Evolutionary conservation across 139 green algal species (phyloP).

Genomic region (Volvox africanus): DNA sequence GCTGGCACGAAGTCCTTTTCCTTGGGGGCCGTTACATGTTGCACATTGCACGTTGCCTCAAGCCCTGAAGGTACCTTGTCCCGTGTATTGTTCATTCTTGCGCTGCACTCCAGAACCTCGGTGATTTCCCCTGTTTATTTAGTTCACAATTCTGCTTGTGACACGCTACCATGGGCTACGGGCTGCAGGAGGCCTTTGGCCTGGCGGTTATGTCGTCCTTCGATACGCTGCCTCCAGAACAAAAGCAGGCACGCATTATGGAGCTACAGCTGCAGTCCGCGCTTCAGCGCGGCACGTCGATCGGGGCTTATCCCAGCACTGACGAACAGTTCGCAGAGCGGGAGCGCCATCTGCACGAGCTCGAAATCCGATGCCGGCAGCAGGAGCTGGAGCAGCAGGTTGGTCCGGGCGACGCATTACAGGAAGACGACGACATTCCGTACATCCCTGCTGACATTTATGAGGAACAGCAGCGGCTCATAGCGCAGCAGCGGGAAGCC

Average conservation of each 20-base stretch:
- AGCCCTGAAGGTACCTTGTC: too few relatives aligned
- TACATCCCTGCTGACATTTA: slow-evolving; percentile 42
- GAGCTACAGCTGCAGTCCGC: slow-evolving; percentile 51
- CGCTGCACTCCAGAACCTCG: too few relatives aligned
- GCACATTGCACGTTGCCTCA: too few relatives aligned
- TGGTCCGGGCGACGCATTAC: background rate
- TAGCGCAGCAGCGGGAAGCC: background rate
- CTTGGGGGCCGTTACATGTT: too few relatives aligned
- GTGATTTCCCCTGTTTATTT: too few relatives aligned
- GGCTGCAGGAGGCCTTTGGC: slow-evolving; percentile 32
- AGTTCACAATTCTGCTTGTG: too few relatives aligned
- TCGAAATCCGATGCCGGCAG: slow-evolving; percentile 9
- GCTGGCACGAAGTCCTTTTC: background rate
- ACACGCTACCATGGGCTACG: too few relatives aligned
- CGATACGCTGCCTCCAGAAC: slow-evolving; percentile 62
- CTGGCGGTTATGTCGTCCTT: slow-evolving; percentile 54
- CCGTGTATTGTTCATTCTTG: too few relatives aligned
- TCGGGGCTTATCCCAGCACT: slow-evolving; percentile 46
- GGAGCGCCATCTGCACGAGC: slow-evolving; percentile 23
- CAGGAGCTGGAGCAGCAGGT: background rate
- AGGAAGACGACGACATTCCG: slow-evolving; percentile 23
- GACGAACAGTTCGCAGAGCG: slow-evolving; percentile 35
- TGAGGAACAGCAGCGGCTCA: slow-evolving; percentile 14
- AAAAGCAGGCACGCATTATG: slow-evolving; percentile 61
- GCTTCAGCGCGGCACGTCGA: slow-evolving; percentile 3